These are phyloP conservation scores for Entophlyctis helioformis DNA, from an alignment of 192 early-diverging fungal species.

Conservation along the genomic window DNA sequence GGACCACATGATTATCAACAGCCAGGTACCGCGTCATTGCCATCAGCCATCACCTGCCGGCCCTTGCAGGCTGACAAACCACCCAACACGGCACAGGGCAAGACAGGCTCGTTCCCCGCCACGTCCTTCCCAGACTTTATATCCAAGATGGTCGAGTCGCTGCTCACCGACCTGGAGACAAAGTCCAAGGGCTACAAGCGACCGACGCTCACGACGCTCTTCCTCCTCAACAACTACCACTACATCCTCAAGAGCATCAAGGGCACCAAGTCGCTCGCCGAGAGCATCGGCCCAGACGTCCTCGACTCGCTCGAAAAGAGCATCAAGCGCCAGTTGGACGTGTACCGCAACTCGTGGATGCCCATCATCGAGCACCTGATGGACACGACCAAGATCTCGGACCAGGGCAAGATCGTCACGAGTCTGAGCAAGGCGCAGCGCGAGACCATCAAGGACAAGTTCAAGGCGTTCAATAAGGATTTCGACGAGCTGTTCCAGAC, in stretches of 20 bases:
- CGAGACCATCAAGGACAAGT: constrained; percentile 69
- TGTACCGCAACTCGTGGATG: constrained; percentile 55
- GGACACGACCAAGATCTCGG: constrained; percentile 60
- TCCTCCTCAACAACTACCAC: constrained; percentile 75
- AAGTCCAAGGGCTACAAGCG: constrained; percentile 67
- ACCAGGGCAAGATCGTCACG: constrained; percentile 39
- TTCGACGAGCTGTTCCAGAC: constrained; percentile 61
- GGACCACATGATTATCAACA: constrained; percentile 20
- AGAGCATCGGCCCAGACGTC: constrained; percentile 35
- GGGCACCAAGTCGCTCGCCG: constrained; percentile 25
- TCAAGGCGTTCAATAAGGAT: constrained; percentile 74
- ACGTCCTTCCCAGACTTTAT: constrained; percentile 11
- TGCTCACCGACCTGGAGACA: constrained; percentile 45
- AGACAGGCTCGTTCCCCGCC: background rate
- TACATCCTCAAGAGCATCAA: constrained; percentile 58
- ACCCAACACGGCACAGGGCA: background rate
- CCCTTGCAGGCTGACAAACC: no score
- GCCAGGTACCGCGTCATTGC: no score
- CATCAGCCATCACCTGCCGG: no score
- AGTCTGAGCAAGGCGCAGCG: constrained; percentile 53
- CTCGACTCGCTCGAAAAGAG: constrained; percentile 36
- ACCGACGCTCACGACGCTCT: constrained; percentile 48
- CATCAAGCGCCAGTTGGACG: constrained; percentile 35
- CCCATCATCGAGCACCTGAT: constrained; percentile 59
- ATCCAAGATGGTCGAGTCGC: constrained; percentile 30